These are phyloP conservation scores for Pleurozium schreberi DNA, from an alignment of 225 moss, liverwort and hornwort species.

Conservation along the genomic window DNA sequence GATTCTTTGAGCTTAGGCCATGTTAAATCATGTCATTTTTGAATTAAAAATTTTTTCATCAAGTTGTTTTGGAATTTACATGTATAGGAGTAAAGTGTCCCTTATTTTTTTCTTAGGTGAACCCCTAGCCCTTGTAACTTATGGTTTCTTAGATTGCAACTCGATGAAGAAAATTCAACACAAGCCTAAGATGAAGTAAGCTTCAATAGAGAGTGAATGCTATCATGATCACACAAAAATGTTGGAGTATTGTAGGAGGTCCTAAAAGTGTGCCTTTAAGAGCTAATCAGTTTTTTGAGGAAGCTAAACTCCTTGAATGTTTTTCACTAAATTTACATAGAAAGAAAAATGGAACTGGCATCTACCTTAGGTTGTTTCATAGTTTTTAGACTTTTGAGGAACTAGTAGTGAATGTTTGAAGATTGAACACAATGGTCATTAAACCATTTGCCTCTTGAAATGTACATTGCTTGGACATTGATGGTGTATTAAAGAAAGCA, in stretches of 20 bases:
- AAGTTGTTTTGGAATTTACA: no score
- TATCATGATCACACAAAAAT: not conserved
- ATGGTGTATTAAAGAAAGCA: no score
- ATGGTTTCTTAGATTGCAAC: not conserved
- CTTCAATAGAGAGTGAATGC: not conserved
- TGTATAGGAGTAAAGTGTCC: no score
- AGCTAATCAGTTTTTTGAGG: not conserved
- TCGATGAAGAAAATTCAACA: not conserved
- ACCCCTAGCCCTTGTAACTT: no score
- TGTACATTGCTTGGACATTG: no score
- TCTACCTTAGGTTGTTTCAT: rapidly evolving
- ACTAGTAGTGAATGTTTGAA: not conserved
- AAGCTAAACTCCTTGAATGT: not conserved
- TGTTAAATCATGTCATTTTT: no score
- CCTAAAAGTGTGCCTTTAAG: rapidly evolving
- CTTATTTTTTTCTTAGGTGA: not conserved
- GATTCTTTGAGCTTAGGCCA: no score
- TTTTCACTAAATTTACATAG: not conserved
- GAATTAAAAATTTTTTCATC: no score
- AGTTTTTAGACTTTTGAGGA: not conserved
- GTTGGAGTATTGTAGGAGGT: not conserved
- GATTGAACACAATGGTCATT: not conserved
- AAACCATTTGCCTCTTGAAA: not conserved
- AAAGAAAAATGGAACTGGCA: not conserved
- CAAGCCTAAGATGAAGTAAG: not conserved